Evolutionary conservation across 2,329 filamentous ascomycete species (phyloP).

Genomic region (Xylogone sp.): DNA sequence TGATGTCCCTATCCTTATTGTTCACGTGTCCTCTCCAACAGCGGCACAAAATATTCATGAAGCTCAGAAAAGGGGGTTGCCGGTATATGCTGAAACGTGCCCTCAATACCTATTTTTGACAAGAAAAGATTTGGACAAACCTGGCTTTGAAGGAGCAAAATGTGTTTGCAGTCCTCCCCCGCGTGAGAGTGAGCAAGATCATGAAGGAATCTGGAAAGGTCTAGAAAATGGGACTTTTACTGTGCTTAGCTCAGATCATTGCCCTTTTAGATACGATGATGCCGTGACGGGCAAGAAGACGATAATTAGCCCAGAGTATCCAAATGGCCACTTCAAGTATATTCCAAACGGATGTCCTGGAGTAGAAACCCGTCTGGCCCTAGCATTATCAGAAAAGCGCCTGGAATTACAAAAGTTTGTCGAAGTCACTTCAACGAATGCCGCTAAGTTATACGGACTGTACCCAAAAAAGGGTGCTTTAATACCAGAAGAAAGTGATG

Average conservation of each 20-base stretch:
- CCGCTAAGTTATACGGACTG: constrained; percentile 55
- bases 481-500: constrained; percentile 47
- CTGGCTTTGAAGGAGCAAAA: constrained; percentile 52
- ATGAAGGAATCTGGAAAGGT: constrained; percentile 47
- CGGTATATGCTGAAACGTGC: constrained; percentile 51
- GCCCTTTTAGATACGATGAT: constrained; percentile 40
- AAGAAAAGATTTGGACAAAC: constrained; percentile 43
- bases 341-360: constrained; percentile 57
- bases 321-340: constrained; percentile 44
- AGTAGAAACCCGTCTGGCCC: constrained; percentile 51
- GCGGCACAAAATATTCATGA: constrained; percentile 42
- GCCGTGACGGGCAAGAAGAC: constrained; percentile 43
- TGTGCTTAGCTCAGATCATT: constrained; percentile 40
- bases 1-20: constrained; percentile 48
- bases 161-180: constrained; percentile 52
- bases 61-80: constrained; percentile 44
- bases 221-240: constrained; percentile 49
- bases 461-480: constrained; percentile 46
- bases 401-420: constrained; percentile 48
- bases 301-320: constrained; percentile 39
- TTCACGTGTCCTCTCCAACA: constrained; percentile 46
- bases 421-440: constrained; percentile 49
- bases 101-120: constrained; percentile 54
- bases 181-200: constrained; percentile 39
- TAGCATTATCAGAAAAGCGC: constrained; percentile 36